A percentile compares a stretch with the other conserved stretches of the same genome.
These are phyloP conservation scores for Phytophthora tubulina DNA, from an alignment of 352 stramenopile genomes.

Conservation along the genomic window DNA sequence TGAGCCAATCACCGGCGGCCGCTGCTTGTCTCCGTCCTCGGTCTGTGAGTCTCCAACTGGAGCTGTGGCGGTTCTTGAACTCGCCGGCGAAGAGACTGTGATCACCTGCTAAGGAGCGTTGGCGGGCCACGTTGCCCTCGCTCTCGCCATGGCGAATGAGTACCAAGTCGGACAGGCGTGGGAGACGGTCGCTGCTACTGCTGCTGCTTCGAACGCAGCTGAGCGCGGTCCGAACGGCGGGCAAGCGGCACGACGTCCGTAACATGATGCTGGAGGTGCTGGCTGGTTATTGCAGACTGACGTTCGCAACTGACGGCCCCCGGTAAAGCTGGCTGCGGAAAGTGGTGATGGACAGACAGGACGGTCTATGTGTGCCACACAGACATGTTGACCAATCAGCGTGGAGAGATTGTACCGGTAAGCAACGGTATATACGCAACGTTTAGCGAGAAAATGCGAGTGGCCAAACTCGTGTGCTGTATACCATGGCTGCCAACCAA, in stretches of 20 bases:
- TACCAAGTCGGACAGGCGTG: constrained; percentile 81
- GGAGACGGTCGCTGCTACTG: constrained; percentile 44
- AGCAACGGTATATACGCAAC: constrained; percentile 1
- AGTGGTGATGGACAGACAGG: constrained; percentile 16
- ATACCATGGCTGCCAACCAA: background rate
- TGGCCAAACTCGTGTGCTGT: background rate
- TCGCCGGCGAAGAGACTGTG: constrained; percentile 88
- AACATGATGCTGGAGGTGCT: constrained; percentile 28
- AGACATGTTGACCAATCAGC: constrained; percentile 31
- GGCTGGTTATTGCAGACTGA: constrained; percentile 27
- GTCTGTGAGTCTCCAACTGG: constrained; percentile 89
- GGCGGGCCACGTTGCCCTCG: constrained; percentile 89
- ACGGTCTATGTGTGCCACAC: constrained; percentile 32
- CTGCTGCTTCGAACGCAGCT: constrained; percentile 1
- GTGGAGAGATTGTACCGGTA: constrained; percentile 10
- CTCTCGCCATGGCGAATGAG: constrained; percentile 92
- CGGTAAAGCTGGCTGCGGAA: constrained; percentile 20
- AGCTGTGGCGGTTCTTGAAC: constrained; percentile 91
- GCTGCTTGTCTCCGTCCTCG: constrained; percentile 76
- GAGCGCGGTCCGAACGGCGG: background rate
- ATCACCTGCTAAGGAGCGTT: constrained; percentile 85
- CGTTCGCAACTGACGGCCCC: constrained; percentile 39
- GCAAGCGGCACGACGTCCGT: constrained; percentile 26
- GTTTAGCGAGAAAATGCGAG: background rate
- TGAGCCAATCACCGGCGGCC: constrained; percentile 85